Conservation (phyloP, 2,329 filamentous ascomycete species). For the Hirsutella minnesotensis region DNA sequence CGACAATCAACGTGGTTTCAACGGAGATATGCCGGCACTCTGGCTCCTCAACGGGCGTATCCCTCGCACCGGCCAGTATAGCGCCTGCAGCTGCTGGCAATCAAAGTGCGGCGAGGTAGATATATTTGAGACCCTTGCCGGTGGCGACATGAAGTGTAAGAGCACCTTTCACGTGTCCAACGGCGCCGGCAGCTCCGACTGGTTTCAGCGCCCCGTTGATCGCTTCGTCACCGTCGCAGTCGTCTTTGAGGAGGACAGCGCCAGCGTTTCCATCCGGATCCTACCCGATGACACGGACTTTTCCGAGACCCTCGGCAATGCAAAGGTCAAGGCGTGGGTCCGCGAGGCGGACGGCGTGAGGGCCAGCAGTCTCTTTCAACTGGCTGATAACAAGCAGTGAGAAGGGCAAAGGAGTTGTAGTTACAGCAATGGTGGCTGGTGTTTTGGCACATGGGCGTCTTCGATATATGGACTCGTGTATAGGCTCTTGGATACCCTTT, state of each 20-base stretch:
- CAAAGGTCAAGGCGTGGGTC: constrained; percentile 24
- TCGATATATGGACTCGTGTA: too few relatives aligned
- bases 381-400: background rate
- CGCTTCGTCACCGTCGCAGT: constrained; percentile 51
- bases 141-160: constrained; percentile 55
- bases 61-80: constrained; percentile 59
- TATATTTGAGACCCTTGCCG: constrained; percentile 57
- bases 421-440: too few relatives aligned
- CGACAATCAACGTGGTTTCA: constrained; percentile 37
- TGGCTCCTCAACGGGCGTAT: constrained; percentile 69
- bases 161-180: constrained; percentile 56
- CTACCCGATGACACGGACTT: constrained; percentile 31
- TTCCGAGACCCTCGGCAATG: constrained; percentile 22
- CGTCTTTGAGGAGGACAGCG: constrained; percentile 41
- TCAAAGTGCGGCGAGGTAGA: constrained; percentile 63
- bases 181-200: constrained; percentile 57
- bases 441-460: too few relatives aligned
- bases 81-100: constrained; percentile 60
- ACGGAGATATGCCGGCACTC: constrained; percentile 59
- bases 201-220: constrained; percentile 53
- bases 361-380: constrained; percentile 12
- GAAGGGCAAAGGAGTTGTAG: too few relatives aligned
- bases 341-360: constrained; percentile 4
- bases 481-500: too few relatives aligned
- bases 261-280: constrained; percentile 43